phyloP scores from a whole-genome alignment of 805 yeast species.

The Candida qinlingensis region DNA sequence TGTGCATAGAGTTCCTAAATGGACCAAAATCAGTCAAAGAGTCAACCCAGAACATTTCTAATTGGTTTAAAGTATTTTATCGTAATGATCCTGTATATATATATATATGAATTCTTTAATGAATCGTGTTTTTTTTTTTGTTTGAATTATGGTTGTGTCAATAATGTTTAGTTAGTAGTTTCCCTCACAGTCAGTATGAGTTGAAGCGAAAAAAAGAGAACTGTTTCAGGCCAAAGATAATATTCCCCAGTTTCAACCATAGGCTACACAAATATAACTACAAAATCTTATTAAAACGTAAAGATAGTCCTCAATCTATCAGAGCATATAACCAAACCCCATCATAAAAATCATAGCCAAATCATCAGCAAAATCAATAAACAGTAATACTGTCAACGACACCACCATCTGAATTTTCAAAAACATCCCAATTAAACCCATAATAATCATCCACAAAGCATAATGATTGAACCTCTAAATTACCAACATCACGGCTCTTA shows the following conservation, averaged over 20 bases:
- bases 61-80: too few relatives aligned
- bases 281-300: too few relatives aligned
- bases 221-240: too few relatives aligned
- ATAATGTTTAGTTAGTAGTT: too few relatives aligned
- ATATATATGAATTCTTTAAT: neutral
- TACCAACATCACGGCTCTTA: conserved; percentile 18
- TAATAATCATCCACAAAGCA: conserved; percentile 4
- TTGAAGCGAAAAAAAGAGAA: too few relatives aligned
- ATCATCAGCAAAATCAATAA: neutral
- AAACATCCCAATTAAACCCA: conserved; percentile 8
- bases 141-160: too few relatives aligned
- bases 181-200: too few relatives aligned
- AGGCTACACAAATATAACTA: too few relatives aligned
- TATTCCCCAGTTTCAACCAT: too few relatives aligned
- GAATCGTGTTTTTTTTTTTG: too few relatives aligned
- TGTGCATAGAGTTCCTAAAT: conserved; percentile 81
- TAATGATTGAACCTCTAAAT: conserved; percentile 3
- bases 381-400: conserved; percentile 6
- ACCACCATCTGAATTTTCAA: conserved; percentile 2
- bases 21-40: conserved; percentile 83
- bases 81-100: neutral
- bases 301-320: too few relatives aligned
- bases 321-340: neutral
- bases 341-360: neutral
- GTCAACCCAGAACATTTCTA: conserved; percentile 52